Base-by-base conservation (phyloP, 495 filamentous ascomycete species). In the Wilcoxina mikolae region DNA sequence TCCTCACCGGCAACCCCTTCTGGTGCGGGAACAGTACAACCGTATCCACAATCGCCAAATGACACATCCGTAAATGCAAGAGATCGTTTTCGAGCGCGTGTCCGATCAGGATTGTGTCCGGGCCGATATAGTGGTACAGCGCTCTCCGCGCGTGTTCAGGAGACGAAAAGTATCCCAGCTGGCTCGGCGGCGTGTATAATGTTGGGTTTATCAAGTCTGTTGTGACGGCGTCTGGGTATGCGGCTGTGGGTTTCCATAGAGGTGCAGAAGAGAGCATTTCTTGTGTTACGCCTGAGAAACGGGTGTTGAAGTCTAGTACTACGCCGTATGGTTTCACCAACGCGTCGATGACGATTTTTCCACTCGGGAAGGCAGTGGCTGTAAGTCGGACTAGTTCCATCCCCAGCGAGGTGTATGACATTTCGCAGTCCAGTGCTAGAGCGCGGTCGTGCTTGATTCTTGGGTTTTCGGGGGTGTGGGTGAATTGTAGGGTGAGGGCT, bases 81-180 rank as follows among this genome's bases (percentile, higher is more conserved):
- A 98, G 74, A 63, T 98, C 91, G 64, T 98, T 98, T 62, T 96
- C 91, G 9, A 96, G 78, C 4, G 85, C 89, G 68, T 98, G 91
- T 20, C 91, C 91, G 39, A 96, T 83, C 3, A 98, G 68, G 0
- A 86, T 86, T 0, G 88, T 95, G 0, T 74, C 67, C 0, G 85
- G 83, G 15, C 78, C 71, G 31, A 96, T 72, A 48, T 82, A 70
- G 0, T 72, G 69, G 68, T 88, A 83, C 9, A 96, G 73, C 0
- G 94, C 71, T 1, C 73, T 67, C 10, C 91, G 81, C 3, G 90
- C 93, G 27, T 69, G 74, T 12, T 74, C 64, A 4, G 87, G 86
- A 0, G 82, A 87, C 1, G 77, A 60, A 10, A 88, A 83, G 29
- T 90, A 80, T 38, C 72, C 73, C n/a, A 94, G 71, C 11, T 64